Conservation (phyloP, 108 stramenopile genomes). For the Schizochytrium sp. region DNA sequence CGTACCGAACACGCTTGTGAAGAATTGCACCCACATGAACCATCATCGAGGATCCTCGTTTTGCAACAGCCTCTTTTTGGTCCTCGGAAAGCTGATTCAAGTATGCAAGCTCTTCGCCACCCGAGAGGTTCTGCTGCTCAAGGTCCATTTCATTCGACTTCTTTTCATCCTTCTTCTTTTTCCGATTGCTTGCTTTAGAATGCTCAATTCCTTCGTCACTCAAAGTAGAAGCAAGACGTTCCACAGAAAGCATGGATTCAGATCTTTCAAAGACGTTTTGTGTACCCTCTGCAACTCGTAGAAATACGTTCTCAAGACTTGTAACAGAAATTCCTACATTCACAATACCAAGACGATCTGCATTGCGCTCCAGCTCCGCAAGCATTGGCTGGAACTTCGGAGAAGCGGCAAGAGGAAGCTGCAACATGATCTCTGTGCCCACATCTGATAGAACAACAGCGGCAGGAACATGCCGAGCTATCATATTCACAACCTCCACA, state of each 20-base stretch:
- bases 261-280: slow-evolving; percentile 9
- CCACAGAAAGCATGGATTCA: not conserved
- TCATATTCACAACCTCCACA: not conserved
- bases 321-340: slow-evolving; percentile 71
- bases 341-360: slow-evolving; percentile 59
- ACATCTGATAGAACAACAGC: slow-evolving; percentile 20
- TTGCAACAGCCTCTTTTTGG: not conserved
- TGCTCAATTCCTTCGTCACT: not conserved
- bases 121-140: too few relatives aligned
- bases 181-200: not conserved
- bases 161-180: not conserved
- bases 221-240: not conserved
- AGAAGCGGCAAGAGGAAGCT: slow-evolving; percentile 16
- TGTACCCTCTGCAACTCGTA: slow-evolving; percentile 62
- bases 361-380: slow-evolving; percentile 59
- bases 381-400: slow-evolving; percentile 38
- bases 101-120: not conserved
- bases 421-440: slow-evolving; percentile 46
- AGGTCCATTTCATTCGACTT: not conserved
- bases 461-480: not conserved
- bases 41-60: not conserved
- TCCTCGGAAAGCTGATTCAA: not conserved
- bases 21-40: slow-evolving; percentile 65
- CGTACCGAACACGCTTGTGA: slow-evolving; percentile 63
- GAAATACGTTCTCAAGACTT: slow-evolving; percentile 74